These are phyloP conservation scores for Glebionis coronaria DNA, from an alignment of 129 eudicot species.

Conservation along the genomic window DNA sequence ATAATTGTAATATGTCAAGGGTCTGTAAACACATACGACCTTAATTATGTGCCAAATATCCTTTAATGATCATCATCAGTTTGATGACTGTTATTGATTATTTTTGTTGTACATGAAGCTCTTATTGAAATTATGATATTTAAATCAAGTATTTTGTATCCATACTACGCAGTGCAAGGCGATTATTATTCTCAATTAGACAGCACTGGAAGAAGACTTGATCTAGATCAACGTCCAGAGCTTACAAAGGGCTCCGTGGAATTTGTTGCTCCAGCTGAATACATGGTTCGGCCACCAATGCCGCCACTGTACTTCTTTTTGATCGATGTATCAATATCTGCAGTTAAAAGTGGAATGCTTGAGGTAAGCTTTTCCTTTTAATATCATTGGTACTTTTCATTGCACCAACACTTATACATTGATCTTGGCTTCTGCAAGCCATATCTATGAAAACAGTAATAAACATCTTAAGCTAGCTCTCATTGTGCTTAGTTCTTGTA, in stretches of 20 bases:
- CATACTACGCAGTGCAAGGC: constrained; percentile 57
- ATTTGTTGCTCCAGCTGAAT: constrained; percentile 96
- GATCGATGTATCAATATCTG: constrained; percentile 88
- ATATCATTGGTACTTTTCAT: background rate
- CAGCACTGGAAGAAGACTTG: constrained; percentile 77
- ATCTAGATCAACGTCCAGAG: constrained; percentile 90
- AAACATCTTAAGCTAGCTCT: too few species aligned
- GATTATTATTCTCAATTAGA: constrained; percentile 89
- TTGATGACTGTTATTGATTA: constrained; percentile 11
- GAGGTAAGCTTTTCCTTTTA: constrained; percentile 50
- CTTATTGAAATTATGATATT: background rate
- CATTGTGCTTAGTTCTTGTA: too few species aligned
- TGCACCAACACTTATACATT: background rate
- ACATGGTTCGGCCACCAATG: constrained; percentile 99
- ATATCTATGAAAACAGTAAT: background rate
- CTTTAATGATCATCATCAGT: background rate
- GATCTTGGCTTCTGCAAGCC: constrained; percentile 6
- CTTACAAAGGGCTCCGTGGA: constrained; percentile 93
- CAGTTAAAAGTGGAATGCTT: constrained; percentile 91
- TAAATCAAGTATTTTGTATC: constrained; percentile 27
- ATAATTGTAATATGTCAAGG: too few species aligned
- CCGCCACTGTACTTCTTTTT: constrained; percentile 86
- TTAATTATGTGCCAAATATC: too few species aligned
- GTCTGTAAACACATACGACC: too few species aligned
- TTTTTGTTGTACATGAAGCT: too few species aligned